Evolutionary conservation across 805 yeast genomes (phyloP), one percentile per base, ranked within the genome.

Genomic region (Hanseniaspora valbyensis): DNA sequence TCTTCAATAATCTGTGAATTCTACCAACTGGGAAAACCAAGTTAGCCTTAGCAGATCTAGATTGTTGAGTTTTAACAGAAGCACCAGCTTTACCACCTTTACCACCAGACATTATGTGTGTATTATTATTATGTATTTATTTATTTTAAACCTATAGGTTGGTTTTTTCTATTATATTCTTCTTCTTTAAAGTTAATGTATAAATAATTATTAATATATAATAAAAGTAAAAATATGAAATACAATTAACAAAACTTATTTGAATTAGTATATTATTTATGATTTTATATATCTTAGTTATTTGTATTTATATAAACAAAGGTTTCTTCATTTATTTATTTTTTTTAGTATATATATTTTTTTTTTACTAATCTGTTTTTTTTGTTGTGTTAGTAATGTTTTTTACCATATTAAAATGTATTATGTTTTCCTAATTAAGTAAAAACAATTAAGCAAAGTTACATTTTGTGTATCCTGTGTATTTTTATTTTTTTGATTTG

Each of bases 21-120:
- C 97, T 89, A 72, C 97, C 97, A 61, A 90, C 97, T 76, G 97
- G 97, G 94, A 90, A 90, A 64, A 95, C 86, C 68, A 90, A 80
- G 72, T 96, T 97, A 68, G 97, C 96, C 78, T 88, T 90, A 58
- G 96, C 82, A 61, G 97, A 90, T 81, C 97, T 87, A 52, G 96
- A 84, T 76, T 90, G 92, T 67, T 96, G 83, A 65, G 95, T 88
- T 75, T 90, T 90, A 69, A 87, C 89, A 63, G 94, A 72, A 61
- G 95, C 76, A 67, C 95, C 94, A 68, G 96, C 95, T 76, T 89
- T 89, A 68, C 92, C 92, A 78, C 82, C 76, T 71, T 72, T 72
- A 66, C 76, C 76, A 65, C 74, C 74, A 65, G 90, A 82, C 92
- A 83, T 83, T 49, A 51, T 55, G 29, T 41, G 32, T 42, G 21